Conservation (phyloP, 2,329 filamentous ascomycete genomes). For the Ophiocordyceps polyrhachis-furcata region DNA sequence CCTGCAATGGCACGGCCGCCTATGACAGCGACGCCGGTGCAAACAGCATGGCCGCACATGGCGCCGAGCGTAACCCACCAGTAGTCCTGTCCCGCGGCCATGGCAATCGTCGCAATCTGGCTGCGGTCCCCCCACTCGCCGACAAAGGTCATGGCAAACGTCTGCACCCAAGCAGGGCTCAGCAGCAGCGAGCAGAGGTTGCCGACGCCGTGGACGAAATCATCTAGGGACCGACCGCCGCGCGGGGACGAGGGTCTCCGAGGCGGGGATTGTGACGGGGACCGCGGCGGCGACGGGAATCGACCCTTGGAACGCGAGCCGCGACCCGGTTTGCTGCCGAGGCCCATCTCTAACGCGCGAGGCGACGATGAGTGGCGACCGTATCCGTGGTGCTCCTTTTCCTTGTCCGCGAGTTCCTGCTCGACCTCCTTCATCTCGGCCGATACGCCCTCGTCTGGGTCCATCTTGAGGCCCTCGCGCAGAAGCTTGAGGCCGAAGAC, state of each 20-base stretch:
- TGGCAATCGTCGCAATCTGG: slow-evolving; percentile 96
- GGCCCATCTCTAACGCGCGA: slow-evolving; percentile 64
- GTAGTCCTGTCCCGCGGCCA: slow-evolving; percentile 96
- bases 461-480: slow-evolving; percentile 76
- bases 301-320: slow-evolving; percentile 58
- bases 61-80: slow-evolving; percentile 96
- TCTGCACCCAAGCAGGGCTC: slow-evolving; percentile 95
- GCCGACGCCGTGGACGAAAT: slow-evolving; percentile 44
- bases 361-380: slow-evolving; percentile 48
- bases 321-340: slow-evolving; percentile 29
- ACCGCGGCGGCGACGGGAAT: slow-evolving; percentile 63
- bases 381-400: slow-evolving; percentile 49
- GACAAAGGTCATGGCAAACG: slow-evolving; percentile 96
- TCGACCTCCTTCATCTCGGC: slow-evolving; percentile 98
- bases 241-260: slow-evolving; percentile 38
- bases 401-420: slow-evolving; percentile 81
- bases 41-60: slow-evolving; percentile 68
- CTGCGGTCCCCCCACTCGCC: slow-evolving; percentile 97
- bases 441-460: slow-evolving; percentile 73
- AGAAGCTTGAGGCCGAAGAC: slow-evolving; percentile 75
- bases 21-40: slow-evolving; percentile 79
- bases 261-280: slow-evolving; percentile 57
- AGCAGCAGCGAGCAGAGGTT: slow-evolving; percentile 79
- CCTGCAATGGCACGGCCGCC: slow-evolving; percentile 87
- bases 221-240: slow-evolving; percentile 17